Conservation (phyloP, 345 rosid species). For the Lagerstroemia speciosa region DNA sequence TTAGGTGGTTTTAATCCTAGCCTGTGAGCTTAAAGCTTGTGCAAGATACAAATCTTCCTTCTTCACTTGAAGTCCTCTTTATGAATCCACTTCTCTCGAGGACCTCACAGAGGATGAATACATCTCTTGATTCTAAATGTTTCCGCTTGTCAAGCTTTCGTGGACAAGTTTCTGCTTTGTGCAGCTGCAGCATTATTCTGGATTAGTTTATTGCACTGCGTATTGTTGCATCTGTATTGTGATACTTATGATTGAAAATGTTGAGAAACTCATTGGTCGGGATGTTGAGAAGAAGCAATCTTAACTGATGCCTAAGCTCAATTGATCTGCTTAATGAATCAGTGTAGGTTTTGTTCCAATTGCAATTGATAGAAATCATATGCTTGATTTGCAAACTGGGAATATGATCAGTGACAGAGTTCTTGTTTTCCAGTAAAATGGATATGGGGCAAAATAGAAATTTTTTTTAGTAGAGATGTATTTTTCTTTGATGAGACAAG, state of each 20-base stretch:
- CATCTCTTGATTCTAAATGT: conserved; percentile 12
- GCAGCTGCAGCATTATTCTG: too few species aligned
- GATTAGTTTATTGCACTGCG: neutral
- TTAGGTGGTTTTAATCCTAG: conserved; percentile 25
- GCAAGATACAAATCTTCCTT: conserved; percentile 42
- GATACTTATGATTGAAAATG: neutral
- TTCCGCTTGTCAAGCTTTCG: neutral
- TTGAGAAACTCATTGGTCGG: neutral
- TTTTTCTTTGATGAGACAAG: neutral
- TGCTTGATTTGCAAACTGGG: neutral
- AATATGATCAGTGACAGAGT: neutral
- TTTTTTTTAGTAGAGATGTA: neutral
- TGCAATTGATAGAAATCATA: neutral
- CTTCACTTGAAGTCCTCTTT: conserved; percentile 15
- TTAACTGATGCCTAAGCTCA: neutral
- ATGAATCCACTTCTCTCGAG: conserved; percentile 14
- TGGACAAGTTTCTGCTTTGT: neutral
- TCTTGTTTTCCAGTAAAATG: neutral
- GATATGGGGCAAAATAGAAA: neutral
- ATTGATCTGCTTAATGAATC: neutral
- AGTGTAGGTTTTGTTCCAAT: neutral
- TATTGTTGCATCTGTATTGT: neutral
- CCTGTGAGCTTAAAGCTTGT: conserved; percentile 77
- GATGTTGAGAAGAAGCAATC: neutral
- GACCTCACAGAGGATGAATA: conserved; percentile 25